Evolutionary conservation across 257 asterid species (phyloP).

Genomic region (Capsicum chinense): DNA sequence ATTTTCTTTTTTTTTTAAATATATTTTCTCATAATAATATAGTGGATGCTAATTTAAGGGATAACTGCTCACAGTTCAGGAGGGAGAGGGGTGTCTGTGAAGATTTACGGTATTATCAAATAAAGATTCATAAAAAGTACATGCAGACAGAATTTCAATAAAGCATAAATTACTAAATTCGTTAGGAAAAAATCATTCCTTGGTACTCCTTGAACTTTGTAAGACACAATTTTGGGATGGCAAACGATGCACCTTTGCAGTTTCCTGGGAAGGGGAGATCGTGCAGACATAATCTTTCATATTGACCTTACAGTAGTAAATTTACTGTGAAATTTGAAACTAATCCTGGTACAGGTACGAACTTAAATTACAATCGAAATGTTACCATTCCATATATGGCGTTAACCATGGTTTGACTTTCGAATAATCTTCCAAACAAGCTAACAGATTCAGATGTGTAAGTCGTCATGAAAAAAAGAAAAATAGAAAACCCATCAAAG

Average conservation of each 20-base stretch:
- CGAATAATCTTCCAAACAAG: neutral
- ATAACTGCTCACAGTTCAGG: neutral
- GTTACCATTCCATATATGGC: neutral
- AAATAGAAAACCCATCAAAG: slow-evolving; percentile 4
- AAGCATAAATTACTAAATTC: neutral
- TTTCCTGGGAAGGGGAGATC: slow-evolving; percentile 7
- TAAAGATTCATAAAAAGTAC: slow-evolving; percentile 2
- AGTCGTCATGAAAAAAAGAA: neutral
- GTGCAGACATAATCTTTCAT: neutral
- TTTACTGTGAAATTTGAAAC: neutral
- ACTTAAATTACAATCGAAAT: neutral
- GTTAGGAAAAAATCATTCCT: neutral
- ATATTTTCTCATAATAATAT: neutral
- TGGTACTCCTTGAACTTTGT: neutral
- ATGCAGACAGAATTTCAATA: neutral
- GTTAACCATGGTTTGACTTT: neutral
- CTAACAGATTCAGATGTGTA: neutral
- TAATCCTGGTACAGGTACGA: neutral
- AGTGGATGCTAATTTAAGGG: neutral
- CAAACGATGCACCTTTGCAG: neutral
- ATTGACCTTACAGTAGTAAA: neutral
- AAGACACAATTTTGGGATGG: slow-evolving; percentile 14
- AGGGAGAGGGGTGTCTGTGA: too few relatives aligned
- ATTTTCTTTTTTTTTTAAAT: neutral
- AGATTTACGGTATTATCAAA: neutral